These are phyloP conservation scores for Silene noctiflora DNA, from an alignment of 179 eudicot species.

Conservation along the genomic window DNA sequence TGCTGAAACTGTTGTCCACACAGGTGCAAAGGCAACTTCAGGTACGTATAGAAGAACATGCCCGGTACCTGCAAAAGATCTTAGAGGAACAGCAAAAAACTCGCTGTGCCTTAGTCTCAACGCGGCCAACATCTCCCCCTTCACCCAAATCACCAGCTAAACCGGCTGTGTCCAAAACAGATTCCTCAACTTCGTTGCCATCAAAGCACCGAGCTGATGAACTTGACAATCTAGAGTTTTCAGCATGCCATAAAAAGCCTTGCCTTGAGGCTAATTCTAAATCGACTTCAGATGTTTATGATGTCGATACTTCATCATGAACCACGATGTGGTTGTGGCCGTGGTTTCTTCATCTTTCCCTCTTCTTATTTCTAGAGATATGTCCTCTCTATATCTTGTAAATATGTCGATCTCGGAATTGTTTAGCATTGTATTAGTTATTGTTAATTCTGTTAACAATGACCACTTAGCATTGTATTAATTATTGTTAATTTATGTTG, in stretches of 20 bases:
- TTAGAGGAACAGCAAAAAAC: constrained; percentile 46
- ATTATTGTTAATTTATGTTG: too few species aligned
- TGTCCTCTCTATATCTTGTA: constrained; percentile 7
- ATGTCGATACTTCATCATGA: constrained; percentile 20
- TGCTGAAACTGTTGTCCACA: constrained; percentile 1
- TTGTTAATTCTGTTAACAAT: not conserved
- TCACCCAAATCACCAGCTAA: constrained; percentile 25
- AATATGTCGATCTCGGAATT: not conserved
- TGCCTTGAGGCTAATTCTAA: constrained; percentile 23
- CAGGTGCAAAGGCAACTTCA: constrained; percentile 49
- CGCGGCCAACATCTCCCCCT: constrained; percentile 23
- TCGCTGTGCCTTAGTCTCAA: constrained; percentile 27
- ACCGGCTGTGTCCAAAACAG: constrained; percentile 28
- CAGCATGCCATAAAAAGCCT: constrained; percentile 29
- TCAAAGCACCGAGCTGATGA: constrained; percentile 25
- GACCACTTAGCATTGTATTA: not conserved
- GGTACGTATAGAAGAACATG: constrained; percentile 48
- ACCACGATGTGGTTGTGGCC: not conserved
- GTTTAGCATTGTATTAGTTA: not conserved
- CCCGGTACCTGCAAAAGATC: constrained; percentile 47
- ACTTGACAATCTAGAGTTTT: constrained; percentile 21
- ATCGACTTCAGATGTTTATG: constrained; percentile 20
- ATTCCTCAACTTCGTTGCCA: constrained; percentile 25
- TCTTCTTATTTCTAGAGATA: not conserved
- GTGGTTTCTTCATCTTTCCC: not conserved